Conservation (phyloP, 768 basidiomycete genomes). For the Lactifluus subvellereus region DNA sequence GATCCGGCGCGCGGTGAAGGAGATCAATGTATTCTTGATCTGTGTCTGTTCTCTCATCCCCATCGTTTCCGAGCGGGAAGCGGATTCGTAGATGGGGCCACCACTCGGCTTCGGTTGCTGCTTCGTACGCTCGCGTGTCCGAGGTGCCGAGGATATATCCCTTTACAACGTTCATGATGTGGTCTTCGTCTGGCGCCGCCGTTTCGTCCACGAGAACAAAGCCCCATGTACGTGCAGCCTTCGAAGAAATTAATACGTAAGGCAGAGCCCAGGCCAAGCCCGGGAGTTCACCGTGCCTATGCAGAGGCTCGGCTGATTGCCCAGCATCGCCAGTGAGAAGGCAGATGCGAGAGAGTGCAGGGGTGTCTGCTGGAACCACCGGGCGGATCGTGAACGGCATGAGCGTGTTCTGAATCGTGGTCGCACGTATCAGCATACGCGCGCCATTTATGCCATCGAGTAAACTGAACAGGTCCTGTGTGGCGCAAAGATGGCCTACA, state of each 20-base stretch:
- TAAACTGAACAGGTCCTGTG: background rate
- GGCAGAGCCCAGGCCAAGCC: slow-evolving; percentile 73
- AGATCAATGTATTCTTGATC: slow-evolving; percentile 40
- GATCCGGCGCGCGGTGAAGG: slow-evolving; percentile 35
- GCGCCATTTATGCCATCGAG: background rate
- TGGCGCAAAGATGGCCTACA: background rate
- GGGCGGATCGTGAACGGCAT: slow-evolving; percentile 42
- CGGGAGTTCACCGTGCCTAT: slow-evolving; percentile 58
- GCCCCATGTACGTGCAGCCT: slow-evolving; percentile 48
- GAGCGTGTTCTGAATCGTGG: background rate
- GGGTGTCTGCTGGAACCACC: slow-evolving; percentile 48
- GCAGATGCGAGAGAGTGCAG: slow-evolving; percentile 63
- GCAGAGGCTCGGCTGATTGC: slow-evolving; percentile 53
- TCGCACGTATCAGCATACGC: background rate
- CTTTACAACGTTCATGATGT: slow-evolving; percentile 44
- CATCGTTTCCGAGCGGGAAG: slow-evolving; percentile 38
- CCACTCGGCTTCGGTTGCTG: slow-evolving; percentile 50
- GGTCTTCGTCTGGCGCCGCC: slow-evolving; percentile 25
- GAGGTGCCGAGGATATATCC: slow-evolving; percentile 67
- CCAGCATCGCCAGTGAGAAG: slow-evolving; percentile 71
- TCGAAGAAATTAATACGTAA: slow-evolving; percentile 54
- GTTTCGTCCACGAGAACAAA: slow-evolving; percentile 61
- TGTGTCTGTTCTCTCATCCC: slow-evolving; percentile 26
- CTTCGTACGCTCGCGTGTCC: slow-evolving; percentile 63
- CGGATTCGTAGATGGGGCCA: slow-evolving; percentile 56